Evolutionary conservation across 2,329 filamentous ascomycete genomes (phyloP).

Genomic region (Xylariomycetidae sp.): DNA sequence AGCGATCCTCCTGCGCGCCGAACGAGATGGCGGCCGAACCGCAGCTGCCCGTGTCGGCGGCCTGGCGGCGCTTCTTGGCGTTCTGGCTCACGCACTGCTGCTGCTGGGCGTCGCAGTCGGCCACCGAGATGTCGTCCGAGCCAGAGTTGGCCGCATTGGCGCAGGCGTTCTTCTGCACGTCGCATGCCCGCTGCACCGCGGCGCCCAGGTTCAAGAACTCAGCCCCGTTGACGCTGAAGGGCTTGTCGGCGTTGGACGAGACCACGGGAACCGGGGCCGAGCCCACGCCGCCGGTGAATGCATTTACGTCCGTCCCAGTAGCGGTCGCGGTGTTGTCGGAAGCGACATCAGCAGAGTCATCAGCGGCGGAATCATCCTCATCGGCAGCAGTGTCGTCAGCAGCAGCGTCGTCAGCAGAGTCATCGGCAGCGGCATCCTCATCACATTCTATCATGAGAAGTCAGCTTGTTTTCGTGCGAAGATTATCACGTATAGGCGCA

Average conservation of each 20-base stretch:
- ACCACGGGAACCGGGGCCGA: conserved; percentile 36
- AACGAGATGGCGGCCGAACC: conserved; percentile 45
- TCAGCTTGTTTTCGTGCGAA: conserved; percentile 1
- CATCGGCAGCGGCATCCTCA: conserved; percentile 4
- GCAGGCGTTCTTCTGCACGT: conserved; percentile 47
- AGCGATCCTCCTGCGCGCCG: conserved; percentile 42
- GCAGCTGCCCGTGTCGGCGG: conserved; percentile 41
- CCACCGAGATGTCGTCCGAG: conserved; percentile 25
- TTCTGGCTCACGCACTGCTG: conserved; percentile 26
- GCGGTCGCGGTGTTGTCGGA: conserved; percentile 12
- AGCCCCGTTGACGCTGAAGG: conserved; percentile 49
- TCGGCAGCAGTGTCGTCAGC: conserved; percentile 5
- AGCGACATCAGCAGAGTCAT: conserved; percentile 4
- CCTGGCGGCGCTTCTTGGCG: conserved; percentile 19
- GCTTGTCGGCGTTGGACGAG: conserved; percentile 32
- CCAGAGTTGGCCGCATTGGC: conserved; percentile 44
- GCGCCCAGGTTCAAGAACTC: conserved; percentile 46
- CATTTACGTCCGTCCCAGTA: conserved; percentile 35
- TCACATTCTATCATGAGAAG: conserved; percentile 7
- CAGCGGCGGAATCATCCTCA: conserved; percentile 3
- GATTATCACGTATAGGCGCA: not conserved
- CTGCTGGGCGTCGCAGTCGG: conserved; percentile 40
- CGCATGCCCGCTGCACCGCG: conserved; percentile 43
- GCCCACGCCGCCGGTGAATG: conserved; percentile 41
- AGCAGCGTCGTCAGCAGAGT: conserved; percentile 11